Base-by-base conservation (phyloP, 495 filamentous ascomycete species). In the Aspergillus diversus region DNA sequence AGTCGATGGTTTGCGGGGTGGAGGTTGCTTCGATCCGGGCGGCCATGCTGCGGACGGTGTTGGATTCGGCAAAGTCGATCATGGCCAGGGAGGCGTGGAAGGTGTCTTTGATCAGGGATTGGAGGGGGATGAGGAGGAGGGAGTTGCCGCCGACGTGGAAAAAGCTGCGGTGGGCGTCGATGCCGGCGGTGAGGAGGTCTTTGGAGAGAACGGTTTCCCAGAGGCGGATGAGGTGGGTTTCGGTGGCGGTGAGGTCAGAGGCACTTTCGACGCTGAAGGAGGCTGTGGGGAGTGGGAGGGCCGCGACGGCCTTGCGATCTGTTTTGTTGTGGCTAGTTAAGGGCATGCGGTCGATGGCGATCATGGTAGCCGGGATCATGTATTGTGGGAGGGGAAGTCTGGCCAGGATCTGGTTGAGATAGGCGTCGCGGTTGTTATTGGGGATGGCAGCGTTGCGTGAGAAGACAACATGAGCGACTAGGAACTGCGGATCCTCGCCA, bases 71-170 rank as follows among this genome's bases (percentile, higher is more conserved):
- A 27, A 27, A 27, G 21, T 27, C 21, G 21, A 27, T 27, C 21
- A 27, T 27, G 21, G 21, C 21, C 21, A 27, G 2, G 21, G 21
- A 27, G 21, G 21, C 21, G 21, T 27, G 21, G 5, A 79, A 68
- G 2, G 39, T 55, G 0, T 69, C 56, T 12, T 61, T 61, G 8
- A 82, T 68, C 1, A 56, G 48, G 5, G 64, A 46, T 47, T 75
- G 73, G 5, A 81, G 66, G 5, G 60, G 61, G 3, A 79, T 59
- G 13, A 81, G 54, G 3, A 74, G 63, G 1, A 80, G 33, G 0
- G 77, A 80, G 16, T 67, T 74, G 5, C 79, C 79, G 1, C 79
- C 78, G 17, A 75, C 57, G n/a, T 57, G 52, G 59, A 81, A 81
- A 59, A 81, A 81, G 50, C 75, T 68, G 0, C 75, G 69, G 11